Evolutionary conservation across 2,329 filamentous ascomycete genomes (phyloP).

Genomic region (Pochonia chlamydosporia): DNA sequence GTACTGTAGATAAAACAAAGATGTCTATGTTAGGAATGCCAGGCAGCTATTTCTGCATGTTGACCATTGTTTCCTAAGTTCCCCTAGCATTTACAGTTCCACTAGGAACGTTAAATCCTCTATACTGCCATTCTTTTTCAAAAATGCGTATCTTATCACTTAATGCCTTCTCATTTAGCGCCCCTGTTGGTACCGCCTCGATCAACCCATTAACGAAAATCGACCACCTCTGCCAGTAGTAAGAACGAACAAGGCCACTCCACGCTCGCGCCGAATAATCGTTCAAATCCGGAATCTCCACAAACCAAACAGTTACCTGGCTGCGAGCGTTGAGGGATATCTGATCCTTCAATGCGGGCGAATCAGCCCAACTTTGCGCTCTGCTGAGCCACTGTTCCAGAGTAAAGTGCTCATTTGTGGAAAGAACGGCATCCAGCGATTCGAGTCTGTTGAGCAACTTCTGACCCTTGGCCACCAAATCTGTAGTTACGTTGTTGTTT

Average conservation of each 20-base stretch:
- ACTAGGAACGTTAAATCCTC: too few relatives aligned
- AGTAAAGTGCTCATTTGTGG: constrained; percentile 34
- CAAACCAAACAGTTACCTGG: constrained; percentile 44
- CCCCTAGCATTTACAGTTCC: too few relatives aligned
- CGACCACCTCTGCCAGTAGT: constrained; percentile 41
- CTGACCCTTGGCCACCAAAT: constrained; percentile 15
- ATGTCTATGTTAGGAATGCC: too few relatives aligned
- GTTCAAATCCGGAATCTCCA: constrained; percentile 22
- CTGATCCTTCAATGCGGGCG: constrained; percentile 23
- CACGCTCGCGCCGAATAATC: constrained; percentile 46
- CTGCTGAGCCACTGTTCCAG: constrained; percentile 34
- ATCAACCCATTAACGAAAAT: constrained; percentile 36
- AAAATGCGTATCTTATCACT: background rate
- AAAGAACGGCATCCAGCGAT: constrained; percentile 34
- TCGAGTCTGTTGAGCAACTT: constrained; percentile 28
- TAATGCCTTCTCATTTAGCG: background rate
- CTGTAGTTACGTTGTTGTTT: constrained; percentile 1
- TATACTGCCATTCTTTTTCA: constrained; percentile 6
- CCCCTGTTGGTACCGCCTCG: constrained; percentile 2
- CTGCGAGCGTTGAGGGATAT: constrained; percentile 42
- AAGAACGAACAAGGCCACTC: constrained; percentile 38
- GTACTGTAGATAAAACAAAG: too few relatives aligned
- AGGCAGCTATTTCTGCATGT: too few relatives aligned
- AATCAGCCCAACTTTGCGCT: constrained; percentile 25
- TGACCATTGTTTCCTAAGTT: too few relatives aligned